Conservation (phyloP, 2,329 filamentous ascomycete genomes). For the Colletotrichum gigasporum region DNA sequence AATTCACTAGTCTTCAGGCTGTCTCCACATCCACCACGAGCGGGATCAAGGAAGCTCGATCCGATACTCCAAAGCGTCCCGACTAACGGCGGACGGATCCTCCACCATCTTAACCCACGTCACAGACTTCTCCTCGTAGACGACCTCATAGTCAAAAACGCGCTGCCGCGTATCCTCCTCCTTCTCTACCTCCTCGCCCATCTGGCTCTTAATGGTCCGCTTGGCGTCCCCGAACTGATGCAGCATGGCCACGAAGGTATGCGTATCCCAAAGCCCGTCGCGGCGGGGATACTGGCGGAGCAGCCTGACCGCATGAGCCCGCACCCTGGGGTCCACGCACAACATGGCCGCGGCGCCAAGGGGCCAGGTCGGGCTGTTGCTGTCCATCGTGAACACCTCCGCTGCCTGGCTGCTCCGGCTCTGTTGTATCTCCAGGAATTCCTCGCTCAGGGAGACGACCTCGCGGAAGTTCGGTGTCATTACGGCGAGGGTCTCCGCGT, state of each 20-base stretch:
- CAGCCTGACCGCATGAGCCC: slow-evolving; percentile 51
- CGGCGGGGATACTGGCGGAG: slow-evolving; percentile 51
- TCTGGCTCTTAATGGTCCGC: not conserved
- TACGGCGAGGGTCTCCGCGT: slow-evolving; percentile 43
- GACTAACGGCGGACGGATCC: not conserved
- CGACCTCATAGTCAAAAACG: slow-evolving; percentile 12
- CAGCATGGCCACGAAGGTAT: slow-evolving; percentile 48
- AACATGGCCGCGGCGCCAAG: slow-evolving; percentile 51
- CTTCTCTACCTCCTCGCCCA: not conserved
- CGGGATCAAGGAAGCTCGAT: slow-evolving; percentile 17
- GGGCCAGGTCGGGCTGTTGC: slow-evolving; percentile 46
- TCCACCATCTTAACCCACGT: slow-evolving; percentile 21
- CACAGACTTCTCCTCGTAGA: slow-evolving; percentile 24
- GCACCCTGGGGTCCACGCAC: slow-evolving; percentile 47
- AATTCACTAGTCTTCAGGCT: too few relatives aligned
- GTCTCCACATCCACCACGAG: too few relatives aligned
- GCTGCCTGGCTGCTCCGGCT: not conserved
- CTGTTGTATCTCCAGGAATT: slow-evolving; percentile 1
- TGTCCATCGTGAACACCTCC: slow-evolving; percentile 23
- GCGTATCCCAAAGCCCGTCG: slow-evolving; percentile 54
- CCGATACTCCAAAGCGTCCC: slow-evolving; percentile 12
- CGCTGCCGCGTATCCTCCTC: slow-evolving; percentile 2
- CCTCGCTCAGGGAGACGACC: slow-evolving; percentile 3
- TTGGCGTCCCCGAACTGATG: not conserved
- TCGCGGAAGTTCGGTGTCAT: slow-evolving; percentile 51